phyloP scores from a whole-genome alignment of 2,329 filamentous ascomycete genomes.

The Penicillium hordei region DNA sequence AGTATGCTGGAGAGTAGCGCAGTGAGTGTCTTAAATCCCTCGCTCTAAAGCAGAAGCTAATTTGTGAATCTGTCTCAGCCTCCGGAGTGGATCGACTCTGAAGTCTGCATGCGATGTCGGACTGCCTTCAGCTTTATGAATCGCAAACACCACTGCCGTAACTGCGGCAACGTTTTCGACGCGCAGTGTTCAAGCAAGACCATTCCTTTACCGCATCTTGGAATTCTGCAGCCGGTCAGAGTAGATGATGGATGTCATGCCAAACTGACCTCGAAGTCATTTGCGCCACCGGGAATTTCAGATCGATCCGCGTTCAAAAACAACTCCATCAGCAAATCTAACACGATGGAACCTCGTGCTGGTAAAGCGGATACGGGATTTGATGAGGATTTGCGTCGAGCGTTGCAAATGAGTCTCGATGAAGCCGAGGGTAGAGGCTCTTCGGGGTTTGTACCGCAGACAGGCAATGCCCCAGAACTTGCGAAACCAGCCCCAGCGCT shows the following conservation, averaged over 20 bases:
- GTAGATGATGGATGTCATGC: conserved; percentile 96
- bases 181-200: conserved; percentile 90
- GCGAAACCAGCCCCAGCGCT: conserved; percentile 46
- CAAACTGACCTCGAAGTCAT: conserved; percentile 74
- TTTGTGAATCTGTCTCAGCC: conserved; percentile 55
- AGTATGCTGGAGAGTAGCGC: conserved; percentile 98
- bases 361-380: conserved; percentile 87
- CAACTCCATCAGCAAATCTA: conserved; percentile 61
- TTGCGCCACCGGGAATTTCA: conserved; percentile 43
- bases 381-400: conserved; percentile 91
- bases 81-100: conserved; percentile 95
- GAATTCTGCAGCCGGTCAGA: conserved; percentile 84
- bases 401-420: conserved; percentile 94
- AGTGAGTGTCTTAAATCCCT: conserved; percentile 54
- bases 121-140: conserved; percentile 97
- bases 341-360: conserved; percentile 85
- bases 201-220: conserved; percentile 84
- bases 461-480: conserved; percentile 45
- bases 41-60: conserved; percentile 11
- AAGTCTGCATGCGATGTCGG: conserved; percentile 97
- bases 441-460: conserved; percentile 69
- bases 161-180: conserved; percentile 97
- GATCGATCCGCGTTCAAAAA: conserved; percentile 46
- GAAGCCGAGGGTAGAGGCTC: conserved; percentile 76
- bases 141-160: conserved; percentile 95